Conservation (phyloP, 2,329 filamentous ascomycete genomes). For the Trichophyton mentagrophytes region DNA sequence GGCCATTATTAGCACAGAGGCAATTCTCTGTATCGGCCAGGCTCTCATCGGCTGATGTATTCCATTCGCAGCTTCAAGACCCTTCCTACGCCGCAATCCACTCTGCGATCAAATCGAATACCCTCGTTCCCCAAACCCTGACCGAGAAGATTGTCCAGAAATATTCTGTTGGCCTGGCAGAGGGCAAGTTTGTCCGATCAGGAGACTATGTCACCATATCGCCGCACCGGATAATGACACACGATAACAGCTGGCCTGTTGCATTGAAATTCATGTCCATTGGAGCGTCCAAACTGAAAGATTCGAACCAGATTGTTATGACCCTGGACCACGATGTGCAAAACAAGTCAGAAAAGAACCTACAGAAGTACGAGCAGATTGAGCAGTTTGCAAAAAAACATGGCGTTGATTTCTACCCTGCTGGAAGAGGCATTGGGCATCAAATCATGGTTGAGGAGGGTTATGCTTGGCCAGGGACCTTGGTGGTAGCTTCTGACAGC, state of each 20-base stretch:
- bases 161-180: constrained; percentile 61
- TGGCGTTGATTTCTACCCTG: constrained; percentile 63
- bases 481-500: constrained; percentile 58
- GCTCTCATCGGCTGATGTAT: constrained; percentile 10
- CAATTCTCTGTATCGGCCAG: constrained; percentile 10
- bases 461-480: constrained; percentile 71
- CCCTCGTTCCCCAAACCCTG: constrained; percentile 55
- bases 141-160: constrained; percentile 87
- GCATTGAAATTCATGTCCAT: constrained; percentile 71
- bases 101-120: constrained; percentile 12
- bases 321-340: constrained; percentile 82
- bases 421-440: constrained; percentile 73
- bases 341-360: constrained; percentile 62
- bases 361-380: constrained; percentile 72
- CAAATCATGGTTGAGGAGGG: constrained; percentile 66
- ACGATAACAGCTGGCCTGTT: constrained; percentile 72
- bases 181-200: constrained; percentile 59
- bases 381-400: constrained; percentile 69
- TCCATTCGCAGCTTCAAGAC: constrained; percentile 14
- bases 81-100: constrained; percentile 12
- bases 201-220: constrained; percentile 75
- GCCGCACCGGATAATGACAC: constrained; percentile 68
- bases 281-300: constrained; percentile 59
- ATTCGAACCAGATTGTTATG: constrained; percentile 64
- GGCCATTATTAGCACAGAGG: background rate